Conservation (phyloP, 78 protist genomes). For the Dictyostelium discoideum region dicty_2.7 NC_007091.3:2315501-2316000, state of each 20-base stretch:
- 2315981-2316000: background rate
- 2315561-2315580: background rate
- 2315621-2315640: background rate
- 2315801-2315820: background rate
- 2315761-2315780: background rate
- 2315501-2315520: background rate
- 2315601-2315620: background rate
- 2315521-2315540: background rate
- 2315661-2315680: background rate
- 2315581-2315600: background rate
- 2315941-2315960: background rate
- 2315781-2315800: background rate
- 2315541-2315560: background rate
- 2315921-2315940: background rate
- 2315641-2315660: background rate
- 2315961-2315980: background rate
- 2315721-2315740: conserved; percentile 7
- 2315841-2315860: background rate
- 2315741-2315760: conserved; percentile 8
- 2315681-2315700: background rate
- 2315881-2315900: background rate
- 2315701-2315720: background rate
- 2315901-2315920: background rate
- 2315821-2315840: background rate
- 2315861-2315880: background rate